Conservation (phyloP, 108 stramenopile genomes). For the Cyclotella kingstonii region DNA sequence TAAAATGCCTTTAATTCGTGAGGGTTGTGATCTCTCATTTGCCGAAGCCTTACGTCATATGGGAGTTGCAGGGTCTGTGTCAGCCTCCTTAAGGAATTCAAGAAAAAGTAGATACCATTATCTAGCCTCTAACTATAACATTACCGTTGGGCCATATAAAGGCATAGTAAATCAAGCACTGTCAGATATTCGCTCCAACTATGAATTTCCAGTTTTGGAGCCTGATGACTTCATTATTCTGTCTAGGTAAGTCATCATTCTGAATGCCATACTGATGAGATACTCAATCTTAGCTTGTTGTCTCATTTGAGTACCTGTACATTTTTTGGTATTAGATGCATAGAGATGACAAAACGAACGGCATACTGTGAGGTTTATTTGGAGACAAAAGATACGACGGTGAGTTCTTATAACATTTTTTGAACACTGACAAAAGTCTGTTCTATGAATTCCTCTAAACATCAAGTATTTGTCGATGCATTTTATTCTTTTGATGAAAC, state of each 20-base stretch:
- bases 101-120: constrained; percentile 14
- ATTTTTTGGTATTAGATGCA: constrained; percentile 16
- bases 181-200: background rate
- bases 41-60: constrained; percentile 20
- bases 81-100: constrained; percentile 22
- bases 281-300: background rate
- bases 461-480: background rate
- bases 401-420: background rate
- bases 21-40: constrained; percentile 16
- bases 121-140: constrained; percentile 15
- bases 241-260: constrained; percentile 3
- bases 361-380: constrained; percentile 13
- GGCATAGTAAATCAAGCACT: constrained; percentile 10
- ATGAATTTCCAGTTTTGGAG: background rate
- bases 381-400: constrained; percentile 4
- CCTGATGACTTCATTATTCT: constrained; percentile 1
- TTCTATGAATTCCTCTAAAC: background rate
- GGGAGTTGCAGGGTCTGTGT: constrained; percentile 11
- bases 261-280: background rate
- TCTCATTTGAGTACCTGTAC: background rate
- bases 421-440: too few relatives aligned
- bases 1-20: constrained; percentile 25
- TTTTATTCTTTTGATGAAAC: background rate
- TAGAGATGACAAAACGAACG: constrained; percentile 13
- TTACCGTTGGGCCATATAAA: constrained; percentile 10